Base-by-base conservation (phyloP, 257 asterid species). In the Apocynum venetum region DNA sequence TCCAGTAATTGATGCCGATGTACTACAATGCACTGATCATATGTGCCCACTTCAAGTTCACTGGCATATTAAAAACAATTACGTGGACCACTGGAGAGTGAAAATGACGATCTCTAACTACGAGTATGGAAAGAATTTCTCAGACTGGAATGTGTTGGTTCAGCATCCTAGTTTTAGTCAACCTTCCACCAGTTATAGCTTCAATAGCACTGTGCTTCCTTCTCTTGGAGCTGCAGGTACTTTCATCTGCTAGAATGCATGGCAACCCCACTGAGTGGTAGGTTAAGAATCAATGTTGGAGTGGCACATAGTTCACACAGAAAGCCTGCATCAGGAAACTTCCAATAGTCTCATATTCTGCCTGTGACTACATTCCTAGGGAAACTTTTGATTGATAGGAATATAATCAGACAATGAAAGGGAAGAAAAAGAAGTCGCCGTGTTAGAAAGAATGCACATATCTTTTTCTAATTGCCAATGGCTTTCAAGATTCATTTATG, bases 31-130 rank as follows among this genome's bases (percentile, higher is more conserved):
- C 89, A 86, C 89, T 13, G 86, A 86, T 79, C 96, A 92, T 75
- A 92, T 92, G 97, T 90, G 97, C 71, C 93, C 96, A 8, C 82
- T 90, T 70, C 83, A 89, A 43, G 78, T 92, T 76, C 93, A 92
- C 76, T 92, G 97, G 97, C 96, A 90, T 76, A 85, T 92, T 40
- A 90, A 81, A 80, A 83, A 72, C 75, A 92, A 88, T 35, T 90
- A 83, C 63, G 44, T 74, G 46, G 84, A 73, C 72, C 87, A 90
- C n/a, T 90, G 96, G 97, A 84, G 86, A 47, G 90, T 89, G 76
- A 92, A 92, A 76, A 49, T 92, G 63, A 92, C 97, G 11, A 75
- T 92, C 75, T 84, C 97, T 20, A 92, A 89, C 56, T 82, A 82
- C 84, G 83, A 92, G 78, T 89, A 85, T 11, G 85, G 88, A 17